Evolutionary conservation across 2,329 filamentous ascomycete genomes (phyloP).

Genomic region (Monilinia laxa): DNA sequence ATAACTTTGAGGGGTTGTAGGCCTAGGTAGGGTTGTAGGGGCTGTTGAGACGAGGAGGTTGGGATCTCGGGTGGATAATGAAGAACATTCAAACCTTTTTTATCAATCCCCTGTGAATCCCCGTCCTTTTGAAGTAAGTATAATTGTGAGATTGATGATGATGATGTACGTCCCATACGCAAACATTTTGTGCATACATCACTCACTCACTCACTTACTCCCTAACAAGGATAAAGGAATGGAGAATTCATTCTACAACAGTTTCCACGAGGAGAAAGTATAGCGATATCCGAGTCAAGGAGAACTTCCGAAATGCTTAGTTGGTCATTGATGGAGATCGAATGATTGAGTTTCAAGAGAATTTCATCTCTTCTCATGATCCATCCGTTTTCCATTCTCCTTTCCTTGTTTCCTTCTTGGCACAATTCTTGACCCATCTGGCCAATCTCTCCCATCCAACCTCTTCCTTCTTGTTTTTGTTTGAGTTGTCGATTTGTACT

Average conservation of each 20-base stretch:
- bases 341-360: background rate
- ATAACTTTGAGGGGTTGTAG: too few species aligned
- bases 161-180: constrained; percentile 13
- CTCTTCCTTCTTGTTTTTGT: background rate
- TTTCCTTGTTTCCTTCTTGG: background rate
- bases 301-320: background rate
- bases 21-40: too few species aligned
- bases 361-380: background rate
- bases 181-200: background rate
- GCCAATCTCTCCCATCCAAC: background rate
- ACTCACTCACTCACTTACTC: too few species aligned
- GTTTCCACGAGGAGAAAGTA: background rate
- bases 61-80: background rate
- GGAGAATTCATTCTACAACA: background rate
- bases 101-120: too few species aligned
- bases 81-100: too few species aligned
- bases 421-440: background rate
- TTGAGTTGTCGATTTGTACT: background rate
- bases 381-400: background rate
- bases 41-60: too few species aligned
- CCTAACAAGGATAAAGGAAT: constrained; percentile 1
- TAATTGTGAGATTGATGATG: background rate
- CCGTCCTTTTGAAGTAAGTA: too few species aligned
- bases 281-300: background rate
- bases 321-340: constrained; percentile 1